Base-by-base conservation (phyloP, 352 stramenopile genomes). In the Pythium pyrilobum region DNA sequence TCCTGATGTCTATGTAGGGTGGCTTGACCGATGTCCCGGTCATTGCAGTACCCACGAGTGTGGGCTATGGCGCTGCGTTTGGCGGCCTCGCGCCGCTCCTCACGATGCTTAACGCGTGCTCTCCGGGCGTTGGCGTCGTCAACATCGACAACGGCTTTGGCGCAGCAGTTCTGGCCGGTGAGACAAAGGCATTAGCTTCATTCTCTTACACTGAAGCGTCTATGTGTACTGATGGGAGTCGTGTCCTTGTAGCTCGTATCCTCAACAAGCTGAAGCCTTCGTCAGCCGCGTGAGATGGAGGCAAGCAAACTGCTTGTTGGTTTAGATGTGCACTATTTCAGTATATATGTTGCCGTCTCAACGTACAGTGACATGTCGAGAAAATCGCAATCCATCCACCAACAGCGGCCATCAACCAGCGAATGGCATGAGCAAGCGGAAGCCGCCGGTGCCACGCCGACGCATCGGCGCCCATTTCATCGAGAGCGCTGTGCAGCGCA, bases 91-190 rank as follows among this genome's bases (percentile, higher is more conserved):
- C 92, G 45, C 95, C 96, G 0, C 72, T 99, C 40, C 70, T 98
- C 16, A 98, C 96, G 10, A 99, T 99, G 96, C 75, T 99, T 29
- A 99, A 99, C 68, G 94, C 87, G 18, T 99, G 96, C 65, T 96
- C 92, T 37, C 96, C 96, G 13, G 96, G 96, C n/a, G 95, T 99
- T 3, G 91, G 89, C n/a, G 95, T 98, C 33, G 93, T 98, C n/a
- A 99, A 99, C 68, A 98, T 99, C 56, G 96, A 99, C 71, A 99
- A 99, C 64, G 96, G 96, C 31, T 99, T 99, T 72, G 96, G 96
- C 6, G 96, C 92, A 5, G 96, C 96, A 9, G 92, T 97, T 1
- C 84, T 98, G 24, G 96, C 95, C 70, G 77, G 83, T 93, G 62
- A 54, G 59, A 36, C 12, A 4, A 7, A 5, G 15, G 11, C 27